Evolutionary conservation across 177 flowering plant genomes (phyloP).

Genomic region (Vitis hybrid): DNA sequence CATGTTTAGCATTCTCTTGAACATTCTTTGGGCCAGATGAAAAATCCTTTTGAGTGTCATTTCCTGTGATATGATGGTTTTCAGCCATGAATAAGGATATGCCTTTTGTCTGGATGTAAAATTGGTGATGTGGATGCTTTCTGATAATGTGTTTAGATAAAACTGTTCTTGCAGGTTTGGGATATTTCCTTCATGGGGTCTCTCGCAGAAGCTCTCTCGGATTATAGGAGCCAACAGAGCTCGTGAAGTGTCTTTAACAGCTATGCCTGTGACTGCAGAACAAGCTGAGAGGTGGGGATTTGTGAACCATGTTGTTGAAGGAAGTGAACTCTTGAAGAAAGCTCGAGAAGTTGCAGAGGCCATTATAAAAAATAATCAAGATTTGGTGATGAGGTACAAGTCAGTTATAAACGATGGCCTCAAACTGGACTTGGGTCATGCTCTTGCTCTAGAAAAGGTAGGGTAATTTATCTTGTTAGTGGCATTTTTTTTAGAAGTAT

Average conservation of each 20-base stretch:
- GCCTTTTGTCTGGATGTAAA: too few species aligned
- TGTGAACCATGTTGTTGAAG: conserved; percentile 82
- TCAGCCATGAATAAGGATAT: too few species aligned
- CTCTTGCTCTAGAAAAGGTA: conserved; percentile 88
- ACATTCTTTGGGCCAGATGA: too few species aligned
- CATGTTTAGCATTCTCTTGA: too few species aligned
- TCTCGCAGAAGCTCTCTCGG: conserved; percentile 90
- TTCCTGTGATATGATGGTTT: too few species aligned
- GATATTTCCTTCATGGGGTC: conserved; percentile 97
- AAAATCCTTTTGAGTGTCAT: too few species aligned
- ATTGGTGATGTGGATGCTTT: too few species aligned
- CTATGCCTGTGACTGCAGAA: conserved; percentile 73
- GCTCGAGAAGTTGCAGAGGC: conserved; percentile 80
- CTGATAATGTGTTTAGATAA: not conserved
- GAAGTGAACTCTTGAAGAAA: conserved; percentile 60
- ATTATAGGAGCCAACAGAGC: conserved; percentile 82
- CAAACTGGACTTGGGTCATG: conserved; percentile 63
- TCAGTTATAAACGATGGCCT: conserved; percentile 83
- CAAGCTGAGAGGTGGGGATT: conserved; percentile 81
- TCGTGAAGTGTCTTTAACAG: conserved; percentile 75
- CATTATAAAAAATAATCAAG: conserved; percentile 72
- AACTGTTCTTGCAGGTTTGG: conserved; percentile 57
- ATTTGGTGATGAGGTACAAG: conserved; percentile 79
- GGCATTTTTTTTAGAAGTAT: not conserved
- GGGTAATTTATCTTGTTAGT: not conserved